Percentiles rank a stretch among this genome's conserved stretches.
These are phyloP conservation scores for Neurospora tetrasperma DNA, from an alignment of 495 filamentous ascomycete species.

Conservation along the genomic window DNA sequence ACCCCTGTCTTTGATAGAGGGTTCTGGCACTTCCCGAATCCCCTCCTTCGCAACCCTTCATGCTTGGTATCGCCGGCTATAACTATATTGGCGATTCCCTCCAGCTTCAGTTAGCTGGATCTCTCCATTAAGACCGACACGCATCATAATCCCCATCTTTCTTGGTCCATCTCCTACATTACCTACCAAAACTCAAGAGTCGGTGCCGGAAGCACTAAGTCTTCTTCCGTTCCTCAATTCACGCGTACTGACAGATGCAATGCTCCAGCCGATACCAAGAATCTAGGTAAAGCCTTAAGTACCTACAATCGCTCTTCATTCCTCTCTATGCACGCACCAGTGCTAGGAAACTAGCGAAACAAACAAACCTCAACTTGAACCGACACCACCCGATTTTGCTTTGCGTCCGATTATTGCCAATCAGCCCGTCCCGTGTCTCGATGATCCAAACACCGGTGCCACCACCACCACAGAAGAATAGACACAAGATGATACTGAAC, in stretches of 20 bases:
- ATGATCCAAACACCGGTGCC: neutral
- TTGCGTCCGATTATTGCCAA: neutral
- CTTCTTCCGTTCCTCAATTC: neutral
- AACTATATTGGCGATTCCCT: too few species aligned
- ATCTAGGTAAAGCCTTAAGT: neutral
- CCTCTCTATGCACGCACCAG: fast-evolving
- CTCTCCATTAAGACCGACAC: too few species aligned
- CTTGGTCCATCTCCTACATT: neutral
- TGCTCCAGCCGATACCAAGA: neutral
- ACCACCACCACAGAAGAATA: neutral
- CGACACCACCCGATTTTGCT: neutral
- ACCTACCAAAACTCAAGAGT: neutral
- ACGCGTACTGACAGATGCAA: neutral
- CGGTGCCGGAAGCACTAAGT: neutral
- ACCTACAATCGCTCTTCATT: neutral
- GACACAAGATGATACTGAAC: neutral
- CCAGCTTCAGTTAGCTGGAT: too few species aligned
- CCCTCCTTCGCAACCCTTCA: too few species aligned
- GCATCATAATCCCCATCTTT: too few species aligned
- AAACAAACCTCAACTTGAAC: neutral
- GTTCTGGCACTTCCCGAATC: too few species aligned
- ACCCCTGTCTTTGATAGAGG: too few species aligned
- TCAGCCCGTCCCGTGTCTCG: neutral
- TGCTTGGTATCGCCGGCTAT: too few species aligned
- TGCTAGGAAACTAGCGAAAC: neutral